phyloP scores from a whole-genome alignment of 2,329 filamentous ascomycete species.

The Hypoxylon sp. region DNA sequence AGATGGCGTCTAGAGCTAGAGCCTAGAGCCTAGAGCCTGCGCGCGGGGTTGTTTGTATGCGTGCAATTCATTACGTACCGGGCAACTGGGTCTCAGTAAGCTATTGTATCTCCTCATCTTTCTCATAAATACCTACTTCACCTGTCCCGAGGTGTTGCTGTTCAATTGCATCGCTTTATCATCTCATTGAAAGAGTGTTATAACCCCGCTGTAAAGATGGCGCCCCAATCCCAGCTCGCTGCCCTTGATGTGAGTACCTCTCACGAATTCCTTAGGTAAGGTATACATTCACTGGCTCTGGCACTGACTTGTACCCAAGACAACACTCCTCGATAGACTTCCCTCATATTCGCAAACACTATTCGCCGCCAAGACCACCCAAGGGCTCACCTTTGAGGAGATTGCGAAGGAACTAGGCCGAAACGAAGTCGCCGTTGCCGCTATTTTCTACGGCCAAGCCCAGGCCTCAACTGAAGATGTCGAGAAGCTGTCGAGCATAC shows the following conservation, averaged over 20 bases:
- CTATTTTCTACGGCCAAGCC: slow-evolving; percentile 91
- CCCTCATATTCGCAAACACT: slow-evolving; percentile 79
- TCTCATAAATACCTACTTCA: slow-evolving; percentile 29
- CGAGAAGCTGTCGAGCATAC: slow-evolving; percentile 74
- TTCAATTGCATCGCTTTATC: neutral
- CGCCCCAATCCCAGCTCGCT: slow-evolving; percentile 47
- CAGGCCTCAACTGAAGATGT: slow-evolving; percentile 78
- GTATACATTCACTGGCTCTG: neutral
- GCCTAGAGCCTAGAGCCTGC: slow-evolving; percentile 18
- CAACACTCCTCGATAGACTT: slow-evolving; percentile 76
- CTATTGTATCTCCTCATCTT: slow-evolving; percentile 20
- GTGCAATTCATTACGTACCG: slow-evolving; percentile 36
- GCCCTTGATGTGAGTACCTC: slow-evolving; percentile 52
- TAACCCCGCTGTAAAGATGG: slow-evolving; percentile 42
- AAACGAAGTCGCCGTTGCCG: slow-evolving; percentile 86
- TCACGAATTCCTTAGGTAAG: neutral
- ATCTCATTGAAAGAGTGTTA: neutral
- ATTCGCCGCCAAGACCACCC: slow-evolving; percentile 83
- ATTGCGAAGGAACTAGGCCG: slow-evolving; percentile 82
- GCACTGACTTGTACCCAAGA: slow-evolving; percentile 59
- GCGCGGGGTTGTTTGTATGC: slow-evolving; percentile 33
- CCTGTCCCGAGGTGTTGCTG: neutral
- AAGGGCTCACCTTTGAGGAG: slow-evolving; percentile 82
- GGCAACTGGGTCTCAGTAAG: slow-evolving; percentile 2
- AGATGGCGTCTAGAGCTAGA: slow-evolving; percentile 38